phyloP scores from a whole-genome alignment of 805 yeast species.

The Grigorovia transvaalensis region DNA sequence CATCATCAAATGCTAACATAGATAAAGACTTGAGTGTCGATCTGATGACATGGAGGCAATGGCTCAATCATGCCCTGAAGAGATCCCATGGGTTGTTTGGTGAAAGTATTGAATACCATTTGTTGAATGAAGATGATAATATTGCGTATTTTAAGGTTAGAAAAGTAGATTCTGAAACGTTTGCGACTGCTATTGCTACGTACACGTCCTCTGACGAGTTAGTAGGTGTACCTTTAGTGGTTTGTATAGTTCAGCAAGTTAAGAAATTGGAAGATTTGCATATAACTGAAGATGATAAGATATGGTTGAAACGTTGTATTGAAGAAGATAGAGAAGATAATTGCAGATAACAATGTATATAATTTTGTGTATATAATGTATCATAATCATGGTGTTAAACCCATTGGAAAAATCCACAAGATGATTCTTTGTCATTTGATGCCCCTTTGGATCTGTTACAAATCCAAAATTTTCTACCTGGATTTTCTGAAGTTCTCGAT shows the following conservation, averaged over 20 bases:
- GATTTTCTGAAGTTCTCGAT: conserved; percentile 34
- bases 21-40: conserved; percentile 22
- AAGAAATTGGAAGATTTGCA: conserved; percentile 17
- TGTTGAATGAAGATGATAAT: conserved; percentile 20
- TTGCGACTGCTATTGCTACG: conserved; percentile 26
- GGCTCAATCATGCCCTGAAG: conserved; percentile 27
- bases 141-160: conserved; percentile 22
- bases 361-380: not conserved
- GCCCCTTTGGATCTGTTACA: conserved; percentile 34
- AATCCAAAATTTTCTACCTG: conserved; percentile 46
- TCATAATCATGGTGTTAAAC: conserved; percentile 13
- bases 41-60: conserved; percentile 32
- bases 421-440: conserved; percentile 22
- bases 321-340: conserved; percentile 13
- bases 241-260: conserved; percentile 15
- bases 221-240: conserved; percentile 18
- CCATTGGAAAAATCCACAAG: conserved; percentile 51
- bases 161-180: conserved; percentile 19
- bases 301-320: conserved; percentile 19
- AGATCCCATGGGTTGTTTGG: conserved; percentile 35
- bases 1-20: conserved; percentile 14
- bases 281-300: conserved; percentile 16
- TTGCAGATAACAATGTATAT: not conserved
- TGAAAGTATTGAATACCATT: conserved; percentile 27
- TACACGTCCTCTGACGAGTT: conserved; percentile 26